Evolutionary conservation across 768 basidiomycete genomes (phyloP).

Genomic region (Serendipita sp.): DNA sequence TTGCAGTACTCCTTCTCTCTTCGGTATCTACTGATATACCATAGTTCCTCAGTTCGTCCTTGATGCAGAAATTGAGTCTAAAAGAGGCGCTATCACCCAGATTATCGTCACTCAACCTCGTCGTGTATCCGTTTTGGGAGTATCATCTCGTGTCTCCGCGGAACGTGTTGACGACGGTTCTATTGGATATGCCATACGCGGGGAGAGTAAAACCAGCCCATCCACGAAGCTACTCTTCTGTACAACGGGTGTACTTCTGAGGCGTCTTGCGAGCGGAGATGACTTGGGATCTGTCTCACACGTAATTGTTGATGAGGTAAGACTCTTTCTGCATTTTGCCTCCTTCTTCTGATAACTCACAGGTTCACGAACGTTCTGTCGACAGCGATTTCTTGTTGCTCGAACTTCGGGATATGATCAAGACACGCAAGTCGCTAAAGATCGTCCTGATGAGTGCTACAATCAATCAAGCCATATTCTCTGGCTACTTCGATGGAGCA

Average conservation of each 20-base stretch:
- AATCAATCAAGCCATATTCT: conserved; percentile 77
- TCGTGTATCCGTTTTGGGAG: conserved; percentile 74
- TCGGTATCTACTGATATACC: background rate
- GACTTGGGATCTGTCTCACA: conserved; percentile 57
- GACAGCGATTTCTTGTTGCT: conserved; percentile 83
- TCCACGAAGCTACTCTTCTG: conserved; percentile 73
- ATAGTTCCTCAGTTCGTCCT: conserved; percentile 80
- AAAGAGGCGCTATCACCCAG: conserved; percentile 45
- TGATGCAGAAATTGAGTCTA: conserved; percentile 55
- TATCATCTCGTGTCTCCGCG: conserved; percentile 70
- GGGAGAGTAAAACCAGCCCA: conserved; percentile 52
- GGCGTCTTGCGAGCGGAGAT: conserved; percentile 55
- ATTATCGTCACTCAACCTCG: conserved; percentile 86
- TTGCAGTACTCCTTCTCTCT: conserved; percentile 9
- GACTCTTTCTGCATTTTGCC: conserved; percentile 7
- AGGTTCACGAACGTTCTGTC: conserved; percentile 87
- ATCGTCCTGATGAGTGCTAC: conserved; percentile 89
- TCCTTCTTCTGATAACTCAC: background rate
- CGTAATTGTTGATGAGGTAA: conserved; percentile 79
- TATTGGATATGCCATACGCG: conserved; percentile 80
- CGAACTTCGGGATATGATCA: conserved; percentile 62
- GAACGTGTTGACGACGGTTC: conserved; percentile 64
- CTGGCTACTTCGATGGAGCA: conserved; percentile 65
- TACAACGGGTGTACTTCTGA: conserved; percentile 84
- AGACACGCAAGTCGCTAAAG: conserved; percentile 47